These are phyloP conservation scores for Flaveria bidentis DNA, from an alignment of 129 eudicot genomes.

Conservation along the genomic window DNA sequence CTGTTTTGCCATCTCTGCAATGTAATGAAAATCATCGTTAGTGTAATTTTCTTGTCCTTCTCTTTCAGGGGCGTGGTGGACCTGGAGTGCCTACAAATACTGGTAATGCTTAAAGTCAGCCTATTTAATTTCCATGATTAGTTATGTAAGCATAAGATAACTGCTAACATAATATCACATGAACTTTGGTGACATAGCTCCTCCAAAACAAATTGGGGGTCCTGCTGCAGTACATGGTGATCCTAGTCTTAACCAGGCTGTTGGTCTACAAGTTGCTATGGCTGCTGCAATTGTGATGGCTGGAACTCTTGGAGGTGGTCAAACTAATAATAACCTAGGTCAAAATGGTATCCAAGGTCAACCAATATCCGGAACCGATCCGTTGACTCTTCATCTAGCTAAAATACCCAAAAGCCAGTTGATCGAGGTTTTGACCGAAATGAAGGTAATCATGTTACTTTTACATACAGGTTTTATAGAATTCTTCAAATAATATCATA, in stretches of 20 bases:
- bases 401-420: constrained; percentile 76
- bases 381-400: constrained; percentile 78
- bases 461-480: constrained; percentile 1
- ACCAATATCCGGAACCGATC: constrained; percentile 58
- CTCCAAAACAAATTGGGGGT: constrained; percentile 70
- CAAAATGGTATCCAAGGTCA: constrained; percentile 56
- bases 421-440: constrained; percentile 65
- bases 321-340: constrained; percentile 41
- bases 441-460: constrained; percentile 59
- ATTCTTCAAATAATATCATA: constrained; percentile 4
- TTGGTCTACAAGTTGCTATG: constrained; percentile 72
- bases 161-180: background rate
- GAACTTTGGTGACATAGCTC: constrained; percentile 39
- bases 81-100: constrained; percentile 66
- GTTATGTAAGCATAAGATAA: background rate
- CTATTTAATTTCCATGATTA: constrained; percentile 17
- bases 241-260: constrained; percentile 54
- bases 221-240: constrained; percentile 59
- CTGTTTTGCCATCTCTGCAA: background rate
- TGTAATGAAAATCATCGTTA: background rate
- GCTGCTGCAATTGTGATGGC: constrained; percentile 88
- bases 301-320: constrained; percentile 79
- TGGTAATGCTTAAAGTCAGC: constrained; percentile 45
- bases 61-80: constrained; percentile 81
- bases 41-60: constrained; percentile 9